Conservation (phyloP, 176 grass and related monocot genomes). For the Rhynchospora pubera region DNA sequence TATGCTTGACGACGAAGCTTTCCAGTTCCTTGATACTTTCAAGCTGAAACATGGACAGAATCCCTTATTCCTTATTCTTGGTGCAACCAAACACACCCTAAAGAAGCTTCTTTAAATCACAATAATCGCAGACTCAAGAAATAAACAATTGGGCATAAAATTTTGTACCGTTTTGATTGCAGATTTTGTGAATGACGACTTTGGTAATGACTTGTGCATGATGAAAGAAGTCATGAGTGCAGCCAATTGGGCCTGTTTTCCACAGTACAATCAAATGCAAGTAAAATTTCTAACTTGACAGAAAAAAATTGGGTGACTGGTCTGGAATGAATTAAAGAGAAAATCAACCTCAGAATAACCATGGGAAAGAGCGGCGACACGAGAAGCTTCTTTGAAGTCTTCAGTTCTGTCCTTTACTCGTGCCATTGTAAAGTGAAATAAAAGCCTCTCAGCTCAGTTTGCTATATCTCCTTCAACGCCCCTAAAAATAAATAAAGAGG, state of each 20-base stretch:
- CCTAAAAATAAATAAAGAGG: not conserved
- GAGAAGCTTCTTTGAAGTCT: conserved; percentile 71
- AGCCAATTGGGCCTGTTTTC: conserved; percentile 57
- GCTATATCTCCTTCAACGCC: not conserved
- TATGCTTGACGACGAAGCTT: conserved; percentile 72
- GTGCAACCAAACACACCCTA: too few relatives aligned
- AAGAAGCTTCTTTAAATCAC: not conserved
- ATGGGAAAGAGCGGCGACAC: conserved; percentile 44
- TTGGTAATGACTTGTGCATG: conserved; percentile 59
- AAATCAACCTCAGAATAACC: conserved; percentile 60
- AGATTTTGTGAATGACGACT: conserved; percentile 59
- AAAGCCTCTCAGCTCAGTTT: not conserved
- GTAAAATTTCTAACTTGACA: not conserved
- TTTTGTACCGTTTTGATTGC: conserved; percentile 65
- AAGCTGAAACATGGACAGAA: conserved; percentile 43
- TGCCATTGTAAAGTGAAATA: conserved; percentile 36
- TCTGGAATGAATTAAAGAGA: not conserved
- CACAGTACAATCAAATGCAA: not conserved
- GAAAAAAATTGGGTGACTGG: not conserved
- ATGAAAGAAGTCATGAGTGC: conserved; percentile 77
- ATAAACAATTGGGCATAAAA: not conserved
- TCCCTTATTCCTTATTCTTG: not conserved
- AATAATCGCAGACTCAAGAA: not conserved
- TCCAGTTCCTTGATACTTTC: conserved; percentile 74
- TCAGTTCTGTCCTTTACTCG: conserved; percentile 69